Evolutionary conservation across 1,139 yeast species (phyloP).

Genomic region (Scheffersomyces insectosa): DNA sequence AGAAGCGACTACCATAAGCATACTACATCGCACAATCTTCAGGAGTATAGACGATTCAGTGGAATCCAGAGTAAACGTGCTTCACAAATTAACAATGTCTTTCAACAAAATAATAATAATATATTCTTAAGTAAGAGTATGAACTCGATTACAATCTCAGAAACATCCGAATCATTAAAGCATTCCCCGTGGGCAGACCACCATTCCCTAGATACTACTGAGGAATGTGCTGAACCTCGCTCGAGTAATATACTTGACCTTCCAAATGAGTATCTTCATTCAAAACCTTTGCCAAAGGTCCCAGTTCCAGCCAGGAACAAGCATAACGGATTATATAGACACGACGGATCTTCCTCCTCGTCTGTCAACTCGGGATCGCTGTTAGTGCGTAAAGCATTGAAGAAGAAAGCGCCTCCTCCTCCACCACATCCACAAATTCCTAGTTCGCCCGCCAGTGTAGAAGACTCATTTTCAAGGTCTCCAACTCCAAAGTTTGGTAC

Average conservation of each 20-base stretch:
- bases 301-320: constrained; percentile 9
- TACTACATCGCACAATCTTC: constrained; percentile 32
- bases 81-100: constrained; percentile 5
- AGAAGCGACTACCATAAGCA: constrained; percentile 40
- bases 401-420: constrained; percentile 45
- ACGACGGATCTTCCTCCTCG: constrained; percentile 12
- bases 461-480: background rate
- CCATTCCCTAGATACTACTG: background rate
- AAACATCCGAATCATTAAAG: background rate
- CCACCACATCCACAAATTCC: constrained; percentile 33
- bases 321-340: constrained; percentile 4
- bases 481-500: constrained; percentile 1
- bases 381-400: constrained; percentile 30
- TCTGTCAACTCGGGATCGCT: constrained; percentile 21
- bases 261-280: constrained; percentile 34
- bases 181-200: background rate
- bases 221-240: background rate
- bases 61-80: constrained; percentile 2
- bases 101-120: constrained; percentile 18
- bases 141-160: constrained; percentile 2
- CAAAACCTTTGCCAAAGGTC: constrained; percentile 14
- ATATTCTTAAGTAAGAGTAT: constrained; percentile 12
- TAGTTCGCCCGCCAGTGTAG: background rate
- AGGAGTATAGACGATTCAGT: constrained; percentile 3
- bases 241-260: constrained; percentile 26